These are phyloP conservation scores for Pythium periplocum DNA, from an alignment of 352 stramenopile genomes.

Conservation along the genomic window DNA sequence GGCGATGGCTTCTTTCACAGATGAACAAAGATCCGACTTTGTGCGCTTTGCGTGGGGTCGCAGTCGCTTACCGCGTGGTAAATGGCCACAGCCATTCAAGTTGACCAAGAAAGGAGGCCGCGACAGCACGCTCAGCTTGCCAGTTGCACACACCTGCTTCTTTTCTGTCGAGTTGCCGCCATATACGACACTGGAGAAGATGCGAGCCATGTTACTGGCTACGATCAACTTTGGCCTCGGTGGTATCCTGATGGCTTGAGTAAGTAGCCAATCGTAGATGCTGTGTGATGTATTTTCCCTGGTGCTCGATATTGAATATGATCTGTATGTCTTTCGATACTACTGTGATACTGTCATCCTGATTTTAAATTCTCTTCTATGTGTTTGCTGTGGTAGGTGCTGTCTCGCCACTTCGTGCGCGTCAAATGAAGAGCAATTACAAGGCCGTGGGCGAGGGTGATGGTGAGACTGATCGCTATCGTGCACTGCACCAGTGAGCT, in stretches of 20 bases:
- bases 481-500: constrained; percentile 12
- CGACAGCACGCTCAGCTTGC: constrained; percentile 76
- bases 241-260: constrained; percentile 84
- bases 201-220: constrained; percentile 89
- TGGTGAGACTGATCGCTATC: constrained; percentile 9
- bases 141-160: constrained; percentile 95
- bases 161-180: constrained; percentile 93
- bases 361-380: not conserved
- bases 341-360: not conserved
- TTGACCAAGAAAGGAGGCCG: constrained; percentile 87
- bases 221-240: constrained; percentile 94
- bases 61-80: constrained; percentile 84
- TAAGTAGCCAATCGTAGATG: not conserved
- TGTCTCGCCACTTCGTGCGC: not conserved
- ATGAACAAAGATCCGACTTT: constrained; percentile 88
- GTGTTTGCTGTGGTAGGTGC: not conserved
- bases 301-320: not conserved
- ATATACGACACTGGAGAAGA: constrained; percentile 89
- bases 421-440: constrained; percentile 4
- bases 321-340: not conserved
- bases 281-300: not conserved
- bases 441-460: constrained; percentile 18
- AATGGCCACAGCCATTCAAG: constrained; percentile 89
- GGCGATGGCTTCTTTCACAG: constrained; percentile 78
- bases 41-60: constrained; percentile 94